Evolutionary conservation across 75 land plant species (phyloP).

Genomic region (Pinus tabuliformis): DNA sequence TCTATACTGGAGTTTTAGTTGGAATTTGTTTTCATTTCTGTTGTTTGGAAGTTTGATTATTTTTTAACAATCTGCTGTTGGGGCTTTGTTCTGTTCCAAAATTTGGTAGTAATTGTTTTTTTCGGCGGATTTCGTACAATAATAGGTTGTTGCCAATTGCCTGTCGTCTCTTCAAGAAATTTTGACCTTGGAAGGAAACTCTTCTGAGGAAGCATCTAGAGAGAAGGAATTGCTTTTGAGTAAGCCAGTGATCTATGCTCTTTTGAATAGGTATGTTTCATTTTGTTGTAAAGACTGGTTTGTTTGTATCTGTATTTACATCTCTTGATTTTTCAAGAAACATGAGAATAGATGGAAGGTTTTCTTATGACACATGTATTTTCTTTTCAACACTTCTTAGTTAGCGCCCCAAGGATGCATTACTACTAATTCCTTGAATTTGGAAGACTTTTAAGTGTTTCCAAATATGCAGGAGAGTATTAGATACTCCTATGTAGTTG

Average conservation of each 20-base stretch:
- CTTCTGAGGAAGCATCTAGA: conserved; percentile 62
- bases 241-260: conserved; percentile 64
- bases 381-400: too few relatives aligned
- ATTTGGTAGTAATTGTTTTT: too few relatives aligned
- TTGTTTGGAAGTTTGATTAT: too few relatives aligned
- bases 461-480: neutral
- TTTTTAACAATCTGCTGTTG: too few relatives aligned
- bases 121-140: neutral
- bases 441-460: neutral
- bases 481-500: too few relatives aligned
- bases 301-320: neutral
- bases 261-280: conserved; percentile 65
- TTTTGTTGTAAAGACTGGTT: neutral
- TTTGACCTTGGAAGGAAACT: conserved; percentile 60
- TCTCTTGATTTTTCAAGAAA: neutral
- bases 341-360: neutral
- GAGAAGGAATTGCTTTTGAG: conserved; percentile 77
- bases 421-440: neutral
- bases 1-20: too few relatives aligned
- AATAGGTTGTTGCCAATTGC: conserved; percentile 94
- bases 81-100: too few relatives aligned
- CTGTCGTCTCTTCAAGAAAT: conserved; percentile 87
- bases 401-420: neutral
- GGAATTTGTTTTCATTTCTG: too few relatives aligned
- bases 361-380: too few relatives aligned